Evolutionary conservation across 2,329 filamentous ascomycete species (phyloP).

Genomic region (Scopulariopsis brevicaulis): DNA sequence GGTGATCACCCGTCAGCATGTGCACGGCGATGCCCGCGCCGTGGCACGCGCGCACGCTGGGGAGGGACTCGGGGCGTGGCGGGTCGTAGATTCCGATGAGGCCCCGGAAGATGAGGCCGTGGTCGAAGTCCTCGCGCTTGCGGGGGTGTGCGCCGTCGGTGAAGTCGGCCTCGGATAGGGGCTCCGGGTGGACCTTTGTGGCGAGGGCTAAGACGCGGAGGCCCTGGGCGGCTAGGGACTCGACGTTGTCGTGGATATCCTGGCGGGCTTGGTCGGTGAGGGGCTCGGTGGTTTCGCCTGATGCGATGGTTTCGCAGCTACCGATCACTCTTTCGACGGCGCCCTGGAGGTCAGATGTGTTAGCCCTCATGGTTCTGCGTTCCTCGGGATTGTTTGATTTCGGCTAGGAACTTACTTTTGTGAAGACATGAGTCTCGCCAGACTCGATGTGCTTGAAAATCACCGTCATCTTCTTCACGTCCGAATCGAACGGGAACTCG

Average conservation of each 20-base stretch:
- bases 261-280: slow-evolving; percentile 40
- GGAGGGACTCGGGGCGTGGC: slow-evolving; percentile 54
- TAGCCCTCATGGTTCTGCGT: slow-evolving; percentile 6
- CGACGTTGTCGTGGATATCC: slow-evolving; percentile 52
- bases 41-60: slow-evolving; percentile 46
- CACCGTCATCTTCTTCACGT: slow-evolving; percentile 65
- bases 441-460: slow-evolving; percentile 37
- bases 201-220: slow-evolving; percentile 59
- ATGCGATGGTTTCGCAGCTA: slow-evolving; percentile 37
- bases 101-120: slow-evolving; percentile 50
- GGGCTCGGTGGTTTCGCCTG: slow-evolving; percentile 18
- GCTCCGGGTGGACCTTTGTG: slow-evolving; percentile 25
- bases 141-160: too few species aligned
- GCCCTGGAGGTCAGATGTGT: slow-evolving; percentile 41
- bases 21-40: slow-evolving; percentile 53
- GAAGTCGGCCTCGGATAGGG: slow-evolving; percentile 22
- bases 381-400: too few species aligned
- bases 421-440: slow-evolving; percentile 33
- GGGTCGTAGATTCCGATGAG: slow-evolving; percentile 62
- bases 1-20: slow-evolving; percentile 59
- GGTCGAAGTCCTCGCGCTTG: slow-evolving; percentile 23
- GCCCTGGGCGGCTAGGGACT: slow-evolving; percentile 48
- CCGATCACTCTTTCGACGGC: slow-evolving; percentile 58
- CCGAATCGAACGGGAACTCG: slow-evolving; percentile 61
- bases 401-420: slow-evolving; percentile 17